A percentile compares a stretch with the other conserved stretches of the same genome.
Evolutionary conservation across 1,284 basidiomycete species (phyloP).

Genomic region (Microbotryum lychnidis-dioicae): DNA sequence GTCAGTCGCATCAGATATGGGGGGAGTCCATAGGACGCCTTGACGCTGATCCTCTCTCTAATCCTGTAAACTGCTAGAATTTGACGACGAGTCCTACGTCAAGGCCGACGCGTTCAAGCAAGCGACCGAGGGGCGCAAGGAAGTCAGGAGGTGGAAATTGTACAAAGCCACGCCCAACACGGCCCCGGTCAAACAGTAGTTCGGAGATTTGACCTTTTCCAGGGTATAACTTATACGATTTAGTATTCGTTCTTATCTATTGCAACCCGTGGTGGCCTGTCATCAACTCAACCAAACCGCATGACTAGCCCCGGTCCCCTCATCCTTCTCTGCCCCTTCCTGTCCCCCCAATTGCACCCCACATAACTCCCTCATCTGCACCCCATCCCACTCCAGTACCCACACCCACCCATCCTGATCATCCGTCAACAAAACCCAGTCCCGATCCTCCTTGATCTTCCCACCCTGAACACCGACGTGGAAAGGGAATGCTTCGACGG

Average conservation of each 20-base stretch:
- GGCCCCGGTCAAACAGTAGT: conserved; percentile 5
- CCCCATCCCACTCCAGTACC: conserved; percentile 35
- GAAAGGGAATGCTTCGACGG: conserved; percentile 39
- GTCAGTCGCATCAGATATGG: conserved; percentile 1
- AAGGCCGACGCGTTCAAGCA: conserved; percentile 14
- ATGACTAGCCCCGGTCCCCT: conserved; percentile 32
- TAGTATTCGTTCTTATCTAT: neutral
- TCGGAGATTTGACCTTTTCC: neutral
- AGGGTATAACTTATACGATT: neutral
- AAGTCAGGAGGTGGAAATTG: conserved; percentile 28
- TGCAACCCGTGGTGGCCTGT: too few relatives aligned
- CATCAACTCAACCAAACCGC: conserved; percentile 33
- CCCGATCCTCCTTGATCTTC: conserved; percentile 16
- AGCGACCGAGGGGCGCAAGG: conserved; percentile 11
- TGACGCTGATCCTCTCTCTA: neutral
- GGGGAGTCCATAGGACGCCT: neutral
- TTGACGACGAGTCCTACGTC: conserved; percentile 23
- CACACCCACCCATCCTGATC: conserved; percentile 39
- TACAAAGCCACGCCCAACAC: conserved; percentile 30
- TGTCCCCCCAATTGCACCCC: conserved; percentile 29
- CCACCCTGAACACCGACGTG: neutral
- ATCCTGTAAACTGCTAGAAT: conserved; percentile 8
- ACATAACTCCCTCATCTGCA: conserved; percentile 34
- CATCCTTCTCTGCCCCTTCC: conserved; percentile 15
- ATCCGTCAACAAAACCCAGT: conserved; percentile 39